Evolutionary conservation across 768 basidiomycete genomes (phyloP), one percentile per base, ranked within the genome.

Genomic region (Rubroboletus satanas): DNA sequence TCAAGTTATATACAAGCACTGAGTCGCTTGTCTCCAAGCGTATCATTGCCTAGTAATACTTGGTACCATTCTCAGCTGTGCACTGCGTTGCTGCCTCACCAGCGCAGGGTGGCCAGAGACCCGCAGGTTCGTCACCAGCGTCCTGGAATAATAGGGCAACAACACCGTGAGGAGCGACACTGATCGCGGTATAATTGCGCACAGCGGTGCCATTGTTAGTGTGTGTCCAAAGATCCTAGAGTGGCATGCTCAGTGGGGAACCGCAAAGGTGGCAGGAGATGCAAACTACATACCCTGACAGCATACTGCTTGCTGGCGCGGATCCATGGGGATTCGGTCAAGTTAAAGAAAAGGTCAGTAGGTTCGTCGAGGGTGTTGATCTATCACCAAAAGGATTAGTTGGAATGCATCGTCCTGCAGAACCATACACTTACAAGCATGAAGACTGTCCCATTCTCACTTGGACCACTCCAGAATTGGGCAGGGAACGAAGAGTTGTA

Each of bases 261-360:
- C 5, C 1, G 6, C 29, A 21, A 28, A 17, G 17, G 28, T 6
- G 17, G 33, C 3, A 35, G 8, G 29, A 47, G 28, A 46, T 17
- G 26, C 3, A 14, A 14, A 39, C 33, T 36, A 54, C 83, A 52
- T 62, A 84, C 84, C 56, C 83, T 74, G 58, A 87, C 80, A 15
- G 76, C 62, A 58, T 87, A 87, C 61, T 84, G 77, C 39, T 81
- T 68, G 18, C 84, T 84, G 9, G 83, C 83, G 29, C 83, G 77
- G 56, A 84, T 82, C 84, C 84, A 87, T 2, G 85, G 84, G 1
- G 84, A 86, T 59, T 87, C 83, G 2, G 83, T 82, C 45, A 87
- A 66, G 55, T 76, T 82, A 74, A 87, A 87, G 61, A 65, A 73
- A 75, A 87, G 72, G 56, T 82, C 77, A 7, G 79, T 74, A 3